Conservation (phyloP, 2,329 filamentous ascomycete species). For the Aspergillus quadrilineatus region DNA sequence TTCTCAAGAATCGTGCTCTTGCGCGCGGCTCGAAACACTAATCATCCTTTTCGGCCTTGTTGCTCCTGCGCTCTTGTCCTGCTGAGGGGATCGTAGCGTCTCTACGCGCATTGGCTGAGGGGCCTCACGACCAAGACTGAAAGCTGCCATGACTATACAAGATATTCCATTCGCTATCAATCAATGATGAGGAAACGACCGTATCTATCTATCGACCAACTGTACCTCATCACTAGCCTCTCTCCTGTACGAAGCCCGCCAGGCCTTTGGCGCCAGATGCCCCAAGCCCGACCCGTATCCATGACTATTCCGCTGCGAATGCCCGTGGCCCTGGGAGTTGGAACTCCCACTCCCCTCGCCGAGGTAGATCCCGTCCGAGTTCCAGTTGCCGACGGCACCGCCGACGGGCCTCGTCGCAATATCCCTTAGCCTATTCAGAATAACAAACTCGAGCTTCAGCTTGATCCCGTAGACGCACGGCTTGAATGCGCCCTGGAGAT, state of each 20-base stretch:
- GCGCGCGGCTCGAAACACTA: background rate
- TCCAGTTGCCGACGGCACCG: background rate
- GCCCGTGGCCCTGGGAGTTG: background rate
- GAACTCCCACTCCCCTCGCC: background rate
- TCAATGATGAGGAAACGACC: background rate
- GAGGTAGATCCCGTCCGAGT: background rate
- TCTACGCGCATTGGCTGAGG: background rate
- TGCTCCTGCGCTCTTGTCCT: background rate
- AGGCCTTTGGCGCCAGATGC: background rate
- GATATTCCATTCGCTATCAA: background rate
- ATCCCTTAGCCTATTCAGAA: background rate
- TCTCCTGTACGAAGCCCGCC: background rate
- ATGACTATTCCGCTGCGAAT: background rate
- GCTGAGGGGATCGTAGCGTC: too few relatives aligned
- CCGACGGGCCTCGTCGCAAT: background rate
- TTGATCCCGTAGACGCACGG: conserved; percentile 1
- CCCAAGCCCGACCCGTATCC: background rate
- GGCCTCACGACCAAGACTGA: too few relatives aligned
- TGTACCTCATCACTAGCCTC: background rate
- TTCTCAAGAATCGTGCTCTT: too few relatives aligned
- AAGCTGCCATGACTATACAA: background rate
- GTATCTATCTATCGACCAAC: background rate
- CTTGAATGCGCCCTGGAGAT: background rate
- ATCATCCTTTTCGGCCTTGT: background rate
- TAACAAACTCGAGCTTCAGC: conserved; percentile 1